Percentiles rank a stretch among this genome's conserved stretches.
Evolutionary conservation across 2,329 filamentous ascomycete species (phyloP).

Genomic region (Ophiostoma ips): DNA sequence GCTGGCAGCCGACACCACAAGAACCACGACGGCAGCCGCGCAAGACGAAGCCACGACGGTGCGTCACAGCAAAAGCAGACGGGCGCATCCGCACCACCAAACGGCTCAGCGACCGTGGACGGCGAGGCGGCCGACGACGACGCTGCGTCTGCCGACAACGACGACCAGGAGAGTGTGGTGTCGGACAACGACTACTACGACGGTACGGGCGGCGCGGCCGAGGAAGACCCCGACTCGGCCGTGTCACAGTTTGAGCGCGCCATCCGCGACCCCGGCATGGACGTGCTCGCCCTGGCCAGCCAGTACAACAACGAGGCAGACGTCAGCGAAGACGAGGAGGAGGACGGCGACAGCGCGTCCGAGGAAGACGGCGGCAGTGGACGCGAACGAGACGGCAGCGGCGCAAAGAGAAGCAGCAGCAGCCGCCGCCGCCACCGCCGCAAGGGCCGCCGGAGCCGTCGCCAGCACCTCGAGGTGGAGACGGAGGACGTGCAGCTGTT

Average conservation of each 20-base stretch:
- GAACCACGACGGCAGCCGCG: conserved; percentile 4
- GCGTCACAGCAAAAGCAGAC: not conserved
- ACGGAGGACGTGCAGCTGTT: conserved; percentile 68
- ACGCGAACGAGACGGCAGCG: not conserved
- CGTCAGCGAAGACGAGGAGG: not conserved
- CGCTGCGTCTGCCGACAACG: not conserved
- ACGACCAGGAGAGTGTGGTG: not conserved
- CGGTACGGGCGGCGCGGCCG: conserved; percentile 17
- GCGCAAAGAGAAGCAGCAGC: not conserved
- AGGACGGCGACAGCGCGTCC: not conserved
- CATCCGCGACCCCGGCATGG: conserved; percentile 57
- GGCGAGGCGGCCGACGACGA: not conserved
- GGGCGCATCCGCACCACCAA: not conserved
- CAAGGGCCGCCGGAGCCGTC: not conserved
- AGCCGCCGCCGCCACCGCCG: not conserved
- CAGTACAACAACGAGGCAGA: conserved; percentile 23
- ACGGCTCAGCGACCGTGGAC: conserved; percentile 4
- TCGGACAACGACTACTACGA: conserved; percentile 1
- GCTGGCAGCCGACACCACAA: conserved; percentile 14
- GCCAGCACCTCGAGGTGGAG: conserved; percentile 39
- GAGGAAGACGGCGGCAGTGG: not conserved
- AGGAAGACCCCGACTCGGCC: conserved; percentile 35
- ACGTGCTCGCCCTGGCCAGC: conserved; percentile 42
- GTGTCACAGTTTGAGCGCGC: conserved; percentile 66
- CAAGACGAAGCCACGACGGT: conserved; percentile 1